phyloP scores from a whole-genome alignment of 179 eudicot species.

The Carnegiea gigantea region DNA sequence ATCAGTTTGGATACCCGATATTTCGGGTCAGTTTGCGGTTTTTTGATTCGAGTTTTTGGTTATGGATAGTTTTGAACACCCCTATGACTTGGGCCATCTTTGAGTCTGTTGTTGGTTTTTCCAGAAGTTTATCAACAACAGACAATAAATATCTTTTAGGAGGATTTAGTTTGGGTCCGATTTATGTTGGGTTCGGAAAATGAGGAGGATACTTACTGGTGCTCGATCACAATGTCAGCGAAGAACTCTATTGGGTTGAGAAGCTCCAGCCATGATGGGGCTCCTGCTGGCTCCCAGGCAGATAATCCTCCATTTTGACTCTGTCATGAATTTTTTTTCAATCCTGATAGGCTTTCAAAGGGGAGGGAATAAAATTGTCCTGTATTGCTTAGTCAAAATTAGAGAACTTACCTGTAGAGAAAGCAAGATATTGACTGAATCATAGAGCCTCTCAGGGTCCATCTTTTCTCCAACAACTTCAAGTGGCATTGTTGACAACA shows the following conservation, averaged over 20 bases:
- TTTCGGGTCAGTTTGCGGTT: too few relatives aligned
- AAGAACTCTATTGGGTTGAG: slow-evolving; percentile 61
- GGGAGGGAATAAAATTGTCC: not conserved
- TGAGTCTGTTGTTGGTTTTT: not conserved
- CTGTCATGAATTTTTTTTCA: slow-evolving; percentile 13
- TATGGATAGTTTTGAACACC: too few relatives aligned
- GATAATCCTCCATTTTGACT: slow-evolving; percentile 45
- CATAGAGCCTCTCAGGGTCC: slow-evolving; percentile 41
- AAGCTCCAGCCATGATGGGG: slow-evolving; percentile 36
- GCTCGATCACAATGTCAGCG: slow-evolving; percentile 46
- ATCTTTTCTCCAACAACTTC: slow-evolving; percentile 51
- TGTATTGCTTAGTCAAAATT: not conserved
- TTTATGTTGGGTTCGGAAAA: not conserved
- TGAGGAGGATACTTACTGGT: slow-evolving; percentile 40
- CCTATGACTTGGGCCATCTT: not conserved
- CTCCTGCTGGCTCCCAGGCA: slow-evolving; percentile 43
- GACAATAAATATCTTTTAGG: not conserved
- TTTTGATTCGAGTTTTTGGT: too few relatives aligned
- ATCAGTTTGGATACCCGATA: too few relatives aligned
- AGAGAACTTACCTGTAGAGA: slow-evolving; percentile 44
- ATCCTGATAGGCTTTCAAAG: not conserved
- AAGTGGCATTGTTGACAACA: slow-evolving; percentile 42
- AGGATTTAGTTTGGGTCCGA: not conserved
- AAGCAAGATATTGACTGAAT: slow-evolving; percentile 50
- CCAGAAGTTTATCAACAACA: not conserved